phyloP scores from a whole-genome alignment of 1,284 basidiomycete genomes.

The Omphalotus olearius region DNA sequence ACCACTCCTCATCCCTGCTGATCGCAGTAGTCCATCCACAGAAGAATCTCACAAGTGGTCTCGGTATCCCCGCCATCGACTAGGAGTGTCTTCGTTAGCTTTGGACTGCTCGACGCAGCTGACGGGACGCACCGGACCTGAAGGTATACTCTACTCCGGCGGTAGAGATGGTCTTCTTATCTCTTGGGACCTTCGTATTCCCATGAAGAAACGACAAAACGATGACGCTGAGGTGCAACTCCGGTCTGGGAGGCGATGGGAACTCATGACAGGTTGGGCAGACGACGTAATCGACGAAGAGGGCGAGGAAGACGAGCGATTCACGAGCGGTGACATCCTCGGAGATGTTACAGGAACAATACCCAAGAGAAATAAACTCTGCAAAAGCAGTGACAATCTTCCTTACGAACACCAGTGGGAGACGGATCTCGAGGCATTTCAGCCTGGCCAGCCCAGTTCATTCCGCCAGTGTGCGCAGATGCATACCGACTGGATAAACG shows the following conservation, averaged over 20 bases:
- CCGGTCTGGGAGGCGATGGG: constrained; percentile 50
- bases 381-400: constrained; percentile 28
- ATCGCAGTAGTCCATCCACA: constrained; percentile 16
- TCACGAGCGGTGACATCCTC: constrained; percentile 63
- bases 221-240: constrained; percentile 22
- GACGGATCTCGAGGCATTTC: constrained; percentile 50
- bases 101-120: constrained; percentile 83
- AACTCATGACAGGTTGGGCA: constrained; percentile 76
- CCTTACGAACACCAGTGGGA: constrained; percentile 80
- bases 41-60: constrained; percentile 21
- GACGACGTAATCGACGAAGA: constrained; percentile 68
- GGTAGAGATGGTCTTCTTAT: constrained; percentile 91
- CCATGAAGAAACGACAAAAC: constrained; percentile 42
- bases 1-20: constrained; percentile 56
- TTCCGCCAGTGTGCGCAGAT: constrained; percentile 85
- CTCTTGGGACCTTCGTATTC: constrained; percentile 85
- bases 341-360: constrained; percentile 57
- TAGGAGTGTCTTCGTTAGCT: constrained; percentile 82
- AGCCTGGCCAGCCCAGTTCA: constrained; percentile 42
- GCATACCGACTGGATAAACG: constrained; percentile 96
- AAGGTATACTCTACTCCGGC: constrained; percentile 92
- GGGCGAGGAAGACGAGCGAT: constrained; percentile 46
- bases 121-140: constrained; percentile 55
- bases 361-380: constrained; percentile 28
- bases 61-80: constrained; percentile 76